Evolutionary conservation across 768 basidiomycete species (phyloP), one percentile per base, ranked within the genome.

Genomic region (Psilocybe cubensis): DNA sequence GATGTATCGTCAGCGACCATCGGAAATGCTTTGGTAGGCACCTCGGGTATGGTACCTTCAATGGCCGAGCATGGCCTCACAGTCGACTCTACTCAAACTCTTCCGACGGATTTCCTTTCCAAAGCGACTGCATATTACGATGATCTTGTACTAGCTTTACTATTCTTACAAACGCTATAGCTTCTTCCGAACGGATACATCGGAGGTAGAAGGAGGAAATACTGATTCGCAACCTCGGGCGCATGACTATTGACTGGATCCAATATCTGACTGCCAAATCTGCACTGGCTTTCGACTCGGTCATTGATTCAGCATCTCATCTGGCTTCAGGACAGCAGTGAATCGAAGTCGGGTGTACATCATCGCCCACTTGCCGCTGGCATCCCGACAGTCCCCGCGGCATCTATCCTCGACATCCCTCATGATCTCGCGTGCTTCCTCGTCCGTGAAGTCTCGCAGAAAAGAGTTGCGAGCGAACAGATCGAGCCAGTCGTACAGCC

Each of bases 261-360:
- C 14, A 38, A 38, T n/a, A 11, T 33, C 7, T 6, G 12, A 33
- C 12, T 6, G n/a, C n/a, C 43, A 20, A 21, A 48, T 7, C 18
- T 29, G 3, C 46, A 14, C 23, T 46, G 14, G 8, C 23, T 46
- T 27, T 27, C 5, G 14, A 4, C 5, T 3, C 14, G 23, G 4
- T 23, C 6, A 14, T 43, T 40, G 14, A 24, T 27, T n/a, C 17
- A 57, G n/a, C 35, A 27, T 25, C 40, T 41, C n/a, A 12, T 60
- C 54, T 25, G 44, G 61, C 53, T 69, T 72, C 56, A 81, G 61
- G 33, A 81, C 69, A 42, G 89, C 87, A 44, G 72, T 76, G 60
- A 90, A 86, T 51, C 91, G 77, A 63, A 93, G 69, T 46, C 92
- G 75, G 59, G 83, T 83, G 65, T 91, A 92, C 80, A 92, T 84